Conservation (phyloP, 352 stramenopile genomes). For the Globisporangium polare region DNA sequence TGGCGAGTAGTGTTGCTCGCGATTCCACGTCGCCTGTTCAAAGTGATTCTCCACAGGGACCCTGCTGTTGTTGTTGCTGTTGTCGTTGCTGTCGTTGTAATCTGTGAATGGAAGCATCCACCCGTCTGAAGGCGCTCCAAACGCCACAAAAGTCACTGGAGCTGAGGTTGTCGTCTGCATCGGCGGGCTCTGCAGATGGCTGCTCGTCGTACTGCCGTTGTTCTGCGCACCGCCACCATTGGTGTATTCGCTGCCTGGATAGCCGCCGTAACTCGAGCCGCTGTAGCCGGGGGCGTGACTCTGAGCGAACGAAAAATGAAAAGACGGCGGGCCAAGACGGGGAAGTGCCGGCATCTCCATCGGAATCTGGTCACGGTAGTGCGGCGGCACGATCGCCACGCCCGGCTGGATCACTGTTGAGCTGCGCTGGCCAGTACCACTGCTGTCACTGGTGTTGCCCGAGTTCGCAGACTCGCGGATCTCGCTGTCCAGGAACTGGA, state of each 20-base stretch:
- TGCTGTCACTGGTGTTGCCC: slow-evolving; percentile 2
- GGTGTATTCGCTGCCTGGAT: neutral
- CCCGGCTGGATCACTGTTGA: slow-evolving; percentile 19
- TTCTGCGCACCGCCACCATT: neutral
- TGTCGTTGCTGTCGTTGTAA: slow-evolving; percentile 1
- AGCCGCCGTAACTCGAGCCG: slow-evolving; percentile 2
- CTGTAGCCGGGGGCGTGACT: neutral
- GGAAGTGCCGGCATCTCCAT: slow-evolving; percentile 2
- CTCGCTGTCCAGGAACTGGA: slow-evolving; percentile 8
- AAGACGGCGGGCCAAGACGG: slow-evolving; percentile 9
- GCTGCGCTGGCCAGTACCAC: neutral
- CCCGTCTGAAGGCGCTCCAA: neutral
- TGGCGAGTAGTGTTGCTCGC: slow-evolving; percentile 13
- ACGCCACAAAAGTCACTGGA: slow-evolving; percentile 2
- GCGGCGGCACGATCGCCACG: slow-evolving; percentile 17
- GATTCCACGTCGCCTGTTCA: slow-evolving; percentile 11
- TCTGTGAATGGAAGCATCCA: neutral
- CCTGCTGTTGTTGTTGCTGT: neutral
- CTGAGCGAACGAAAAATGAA: slow-evolving; percentile 7
- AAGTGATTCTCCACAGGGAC: slow-evolving; percentile 7
- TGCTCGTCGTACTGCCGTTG: neutral
- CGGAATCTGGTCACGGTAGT: slow-evolving; percentile 12
- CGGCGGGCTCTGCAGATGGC: neutral
- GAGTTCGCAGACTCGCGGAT: neutral
- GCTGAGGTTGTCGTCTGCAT: neutral